phyloP scores from a whole-genome alignment of 2,329 filamentous ascomycete species.

The Volutella citrinella region DNA sequence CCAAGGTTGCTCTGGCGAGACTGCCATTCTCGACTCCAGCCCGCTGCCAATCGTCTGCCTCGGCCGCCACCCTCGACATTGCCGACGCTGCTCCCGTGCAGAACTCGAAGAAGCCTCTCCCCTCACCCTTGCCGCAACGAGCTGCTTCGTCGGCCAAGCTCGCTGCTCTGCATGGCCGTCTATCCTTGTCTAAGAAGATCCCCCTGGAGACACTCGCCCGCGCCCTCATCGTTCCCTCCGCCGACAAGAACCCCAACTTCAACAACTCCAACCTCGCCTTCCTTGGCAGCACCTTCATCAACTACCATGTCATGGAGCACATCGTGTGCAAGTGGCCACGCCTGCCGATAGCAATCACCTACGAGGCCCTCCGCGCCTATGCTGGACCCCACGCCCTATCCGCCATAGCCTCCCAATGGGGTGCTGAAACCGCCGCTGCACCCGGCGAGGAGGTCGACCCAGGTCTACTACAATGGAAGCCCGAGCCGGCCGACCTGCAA shows the following conservation, averaged over 20 bases:
- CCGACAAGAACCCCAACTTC: constrained; percentile 74
- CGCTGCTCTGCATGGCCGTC: constrained; percentile 84
- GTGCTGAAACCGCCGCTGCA: constrained; percentile 80
- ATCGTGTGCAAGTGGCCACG: constrained; percentile 88
- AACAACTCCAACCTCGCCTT: constrained; percentile 85
- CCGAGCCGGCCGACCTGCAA: constrained; percentile 42
- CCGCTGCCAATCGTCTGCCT: constrained; percentile 31
- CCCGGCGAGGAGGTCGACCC: constrained; percentile 91
- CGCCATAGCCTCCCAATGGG: constrained; percentile 79
- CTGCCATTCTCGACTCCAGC: constrained; percentile 24
- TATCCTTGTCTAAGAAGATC: constrained; percentile 76
- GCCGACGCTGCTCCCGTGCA: constrained; percentile 16
- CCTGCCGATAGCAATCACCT: constrained; percentile 83
- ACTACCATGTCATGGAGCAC: constrained; percentile 86
- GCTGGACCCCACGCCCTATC: constrained; percentile 72
- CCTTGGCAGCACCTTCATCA: constrained; percentile 78
- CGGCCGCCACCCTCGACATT: constrained; percentile 20
- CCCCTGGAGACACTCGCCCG: constrained; percentile 84
- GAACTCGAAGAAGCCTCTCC: constrained; percentile 41
- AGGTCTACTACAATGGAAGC: constrained; percentile 78
- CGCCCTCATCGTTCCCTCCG: constrained; percentile 80
- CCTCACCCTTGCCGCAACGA: constrained; percentile 68
- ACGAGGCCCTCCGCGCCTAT: constrained; percentile 82
- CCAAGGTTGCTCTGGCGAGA: constrained; percentile 20
- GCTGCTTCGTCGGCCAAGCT: constrained; percentile 81